phyloP scores from a whole-genome alignment of 169 alveolate species.

The Cryptosporidium ubiquitum region DNA sequence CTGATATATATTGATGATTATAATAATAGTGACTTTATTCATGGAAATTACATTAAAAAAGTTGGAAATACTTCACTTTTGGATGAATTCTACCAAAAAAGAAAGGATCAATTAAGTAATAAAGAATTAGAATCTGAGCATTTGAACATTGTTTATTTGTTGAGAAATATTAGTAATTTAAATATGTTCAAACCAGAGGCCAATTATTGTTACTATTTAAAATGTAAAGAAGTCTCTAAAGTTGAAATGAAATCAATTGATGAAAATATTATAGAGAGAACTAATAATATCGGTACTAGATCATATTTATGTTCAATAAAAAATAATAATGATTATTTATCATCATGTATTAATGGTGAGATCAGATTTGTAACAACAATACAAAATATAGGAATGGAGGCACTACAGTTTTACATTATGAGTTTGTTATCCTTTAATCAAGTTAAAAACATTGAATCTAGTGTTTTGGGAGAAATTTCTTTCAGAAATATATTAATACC shows the following conservation, averaged over 20 bases:
- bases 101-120: neutral
- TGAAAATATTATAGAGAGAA: neutral
- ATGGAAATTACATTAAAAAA: neutral
- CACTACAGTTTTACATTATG: conserved; percentile 28
- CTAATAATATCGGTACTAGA: neutral
- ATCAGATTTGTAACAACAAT: conserved; percentile 44
- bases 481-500: neutral
- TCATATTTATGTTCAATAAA: conserved; percentile 42
- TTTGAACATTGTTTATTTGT: conserved; percentile 12
- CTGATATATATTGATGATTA: conserved; percentile 19
- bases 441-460: neutral
- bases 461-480: neutral
- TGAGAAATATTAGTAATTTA: conserved; percentile 6
- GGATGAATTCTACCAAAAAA: neutral
- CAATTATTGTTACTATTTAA: conserved; percentile 11
- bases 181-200: neutral
- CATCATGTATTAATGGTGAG: conserved; percentile 5
- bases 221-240: neutral
- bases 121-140: neutral
- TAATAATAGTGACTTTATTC: conserved; percentile 48
- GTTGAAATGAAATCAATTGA: neutral
- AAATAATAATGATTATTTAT: conserved; percentile 29
- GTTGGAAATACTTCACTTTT: conserved; percentile 10
- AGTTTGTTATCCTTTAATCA: neutral
- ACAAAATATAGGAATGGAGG: conserved; percentile 51